These are phyloP conservation scores for Psidium guajava DNA, from an alignment of 345 rosid genomes.

Conservation along the genomic window DNA sequence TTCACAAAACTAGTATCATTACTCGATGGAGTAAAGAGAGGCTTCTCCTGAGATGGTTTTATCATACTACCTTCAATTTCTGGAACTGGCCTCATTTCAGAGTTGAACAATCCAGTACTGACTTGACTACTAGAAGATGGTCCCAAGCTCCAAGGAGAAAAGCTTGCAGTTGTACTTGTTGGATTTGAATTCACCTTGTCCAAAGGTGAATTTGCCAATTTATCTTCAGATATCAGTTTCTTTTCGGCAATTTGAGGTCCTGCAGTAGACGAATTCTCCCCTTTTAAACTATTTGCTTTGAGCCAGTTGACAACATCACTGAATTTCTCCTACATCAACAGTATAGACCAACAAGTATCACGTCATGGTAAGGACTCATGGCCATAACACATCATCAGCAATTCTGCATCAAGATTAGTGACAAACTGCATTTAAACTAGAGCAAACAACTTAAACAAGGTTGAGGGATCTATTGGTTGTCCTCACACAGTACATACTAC, in stretches of 20 bases:
- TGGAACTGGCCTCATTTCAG: not conserved
- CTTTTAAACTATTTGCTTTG: slow-evolving; percentile 46
- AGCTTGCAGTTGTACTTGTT: slow-evolving; percentile 8
- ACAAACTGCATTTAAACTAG: not conserved
- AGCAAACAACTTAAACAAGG: not conserved
- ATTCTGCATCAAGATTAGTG: not conserved
- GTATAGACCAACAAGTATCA: not conserved
- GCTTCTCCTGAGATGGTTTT: slow-evolving; percentile 4
- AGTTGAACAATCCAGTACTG: not conserved
- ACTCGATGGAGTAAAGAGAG: slow-evolving; percentile 3
- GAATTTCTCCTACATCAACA: slow-evolving; percentile 57
- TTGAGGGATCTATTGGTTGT: not conserved
- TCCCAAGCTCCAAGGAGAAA: slow-evolving; percentile 30
- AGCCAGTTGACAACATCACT: slow-evolving; percentile 86
- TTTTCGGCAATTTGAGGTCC: slow-evolving; percentile 30
- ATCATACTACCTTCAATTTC: not conserved
- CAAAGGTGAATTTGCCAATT: slow-evolving; percentile 18
- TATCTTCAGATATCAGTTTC: slow-evolving; percentile 26
- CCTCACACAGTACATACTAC: not conserved
- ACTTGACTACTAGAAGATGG: slow-evolving; percentile 13
- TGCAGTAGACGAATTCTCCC: slow-evolving; percentile 25
- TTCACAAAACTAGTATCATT: slow-evolving; percentile 9
- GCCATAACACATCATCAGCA: not conserved
- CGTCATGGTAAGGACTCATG: not conserved
- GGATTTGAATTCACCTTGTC: slow-evolving; percentile 24